phyloP scores from a whole-genome alignment of 805 yeast genomes.

The Wickerhamomyces bisporus region DNA sequence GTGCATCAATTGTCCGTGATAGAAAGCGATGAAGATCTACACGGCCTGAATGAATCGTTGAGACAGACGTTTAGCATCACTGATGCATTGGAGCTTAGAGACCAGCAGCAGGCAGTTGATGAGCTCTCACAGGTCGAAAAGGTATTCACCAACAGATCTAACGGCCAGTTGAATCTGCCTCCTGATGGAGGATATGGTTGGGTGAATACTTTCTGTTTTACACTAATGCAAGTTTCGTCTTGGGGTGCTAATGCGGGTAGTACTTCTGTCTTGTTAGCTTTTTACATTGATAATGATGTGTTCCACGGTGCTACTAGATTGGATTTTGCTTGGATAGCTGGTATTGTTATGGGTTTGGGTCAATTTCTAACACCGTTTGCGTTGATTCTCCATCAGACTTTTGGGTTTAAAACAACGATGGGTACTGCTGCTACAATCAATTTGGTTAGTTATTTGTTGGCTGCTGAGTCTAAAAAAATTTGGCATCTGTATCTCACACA shows the following conservation, averaged over 20 bases:
- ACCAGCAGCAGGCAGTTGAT: background rate
- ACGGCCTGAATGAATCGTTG: conserved; percentile 9
- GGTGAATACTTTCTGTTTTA: conserved; percentile 50
- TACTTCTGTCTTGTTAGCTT: conserved; percentile 51
- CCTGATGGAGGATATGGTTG: conserved; percentile 72
- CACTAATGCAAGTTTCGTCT: conserved; percentile 48
- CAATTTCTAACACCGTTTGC: conserved; percentile 58
- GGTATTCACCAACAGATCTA: conserved; percentile 31
- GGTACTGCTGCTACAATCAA: conserved; percentile 44
- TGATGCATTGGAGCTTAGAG: conserved; percentile 11
- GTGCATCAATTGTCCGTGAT: no score
- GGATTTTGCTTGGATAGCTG: conserved; percentile 66
- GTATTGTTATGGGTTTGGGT: conserved; percentile 51
- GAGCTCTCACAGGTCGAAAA: conserved; percentile 16
- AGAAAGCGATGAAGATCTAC: conserved; percentile 8
- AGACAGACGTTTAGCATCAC: conserved; percentile 12
- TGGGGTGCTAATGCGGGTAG: conserved; percentile 64
- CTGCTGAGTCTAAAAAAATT: conserved; percentile 49
- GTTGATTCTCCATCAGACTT: conserved; percentile 38
- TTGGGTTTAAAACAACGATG: conserved; percentile 47
- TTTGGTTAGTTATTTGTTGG: conserved; percentile 52
- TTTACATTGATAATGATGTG: conserved; percentile 43
- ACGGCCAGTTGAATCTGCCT: conserved; percentile 32
- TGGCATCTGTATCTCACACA: conserved; percentile 71
- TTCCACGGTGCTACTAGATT: conserved; percentile 51